Conservation (phyloP, 768 basidiomycete species). For the Termitomyces sp. region DNA sequence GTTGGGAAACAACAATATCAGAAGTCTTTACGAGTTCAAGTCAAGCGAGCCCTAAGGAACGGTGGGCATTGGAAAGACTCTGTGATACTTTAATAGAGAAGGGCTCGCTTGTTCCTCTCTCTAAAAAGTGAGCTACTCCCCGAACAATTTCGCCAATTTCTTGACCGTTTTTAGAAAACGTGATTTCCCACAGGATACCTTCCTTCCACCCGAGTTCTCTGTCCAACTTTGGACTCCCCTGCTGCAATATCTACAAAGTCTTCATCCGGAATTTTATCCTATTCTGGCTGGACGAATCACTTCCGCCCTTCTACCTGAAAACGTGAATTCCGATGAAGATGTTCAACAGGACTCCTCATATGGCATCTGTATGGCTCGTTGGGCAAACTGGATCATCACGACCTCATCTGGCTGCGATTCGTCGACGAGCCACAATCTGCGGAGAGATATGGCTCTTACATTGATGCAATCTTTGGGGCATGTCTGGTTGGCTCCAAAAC, state of each 20-base stretch:
- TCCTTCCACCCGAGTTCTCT: slow-evolving; percentile 44
- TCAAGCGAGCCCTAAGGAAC: slow-evolving; percentile 49
- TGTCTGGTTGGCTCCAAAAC: slow-evolving; percentile 12
- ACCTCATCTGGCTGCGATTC: slow-evolving; percentile 25
- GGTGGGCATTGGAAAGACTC: slow-evolving; percentile 63
- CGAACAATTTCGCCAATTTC: slow-evolving; percentile 12
- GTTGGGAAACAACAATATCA: slow-evolving; percentile 34
- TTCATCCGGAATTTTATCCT: slow-evolving; percentile 51
- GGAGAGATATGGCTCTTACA: slow-evolving; percentile 36
- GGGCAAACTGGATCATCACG: slow-evolving; percentile 59
- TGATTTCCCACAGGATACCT: slow-evolving; percentile 28
- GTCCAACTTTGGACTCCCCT: slow-evolving; percentile 66
- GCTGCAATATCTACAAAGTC: slow-evolving; percentile 45
- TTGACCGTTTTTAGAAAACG: slow-evolving; percentile 50
- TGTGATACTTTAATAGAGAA: slow-evolving; percentile 61
- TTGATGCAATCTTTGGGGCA: slow-evolving; percentile 48
- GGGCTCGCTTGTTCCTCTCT: slow-evolving; percentile 75
- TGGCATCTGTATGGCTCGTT: slow-evolving; percentile 57
- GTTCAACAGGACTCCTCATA: slow-evolving; percentile 36
- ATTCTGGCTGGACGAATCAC: slow-evolving; percentile 44
- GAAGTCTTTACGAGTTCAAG: slow-evolving; percentile 20
- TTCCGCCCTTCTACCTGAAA: slow-evolving; percentile 22
- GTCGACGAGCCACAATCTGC: slow-evolving; percentile 32
- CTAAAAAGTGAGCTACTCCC: slow-evolving; percentile 60
- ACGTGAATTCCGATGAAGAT: slow-evolving; percentile 9